Conservation (phyloP, 2,329 filamentous ascomycete genomes). For the Diplodia mutila region DNA sequence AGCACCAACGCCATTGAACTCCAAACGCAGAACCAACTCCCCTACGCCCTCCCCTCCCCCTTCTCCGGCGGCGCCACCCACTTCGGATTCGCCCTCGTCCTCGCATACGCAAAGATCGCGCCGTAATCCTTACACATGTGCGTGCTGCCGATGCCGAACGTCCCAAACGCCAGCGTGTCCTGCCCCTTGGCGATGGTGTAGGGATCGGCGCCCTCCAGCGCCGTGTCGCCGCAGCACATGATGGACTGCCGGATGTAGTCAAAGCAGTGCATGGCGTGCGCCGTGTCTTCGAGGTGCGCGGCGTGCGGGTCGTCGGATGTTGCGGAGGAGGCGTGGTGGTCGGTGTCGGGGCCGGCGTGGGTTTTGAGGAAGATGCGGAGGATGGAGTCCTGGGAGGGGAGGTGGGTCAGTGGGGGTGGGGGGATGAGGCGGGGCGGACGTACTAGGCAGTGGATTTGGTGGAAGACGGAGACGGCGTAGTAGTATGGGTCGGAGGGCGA, state of each 20-base stretch:
- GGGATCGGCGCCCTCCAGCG: slow-evolving; percentile 33
- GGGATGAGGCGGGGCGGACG: neutral
- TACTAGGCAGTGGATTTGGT: slow-evolving; percentile 34
- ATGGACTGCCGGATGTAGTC: slow-evolving; percentile 43
- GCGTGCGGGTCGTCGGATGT: too few species aligned
- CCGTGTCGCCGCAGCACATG: slow-evolving; percentile 39
- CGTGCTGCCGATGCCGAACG: neutral
- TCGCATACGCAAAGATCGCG: neutral
- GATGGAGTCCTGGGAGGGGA: neutral
- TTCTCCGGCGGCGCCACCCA: neutral
- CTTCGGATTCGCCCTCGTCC: neutral
- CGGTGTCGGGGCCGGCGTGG: neutral
- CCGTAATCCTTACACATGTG: neutral
- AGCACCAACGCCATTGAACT: too few species aligned
- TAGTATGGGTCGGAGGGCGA: neutral
- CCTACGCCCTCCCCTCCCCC: too few species aligned
- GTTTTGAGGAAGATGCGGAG: neutral
- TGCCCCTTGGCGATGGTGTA: neutral
- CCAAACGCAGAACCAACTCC: too few species aligned
- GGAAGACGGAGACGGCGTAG: slow-evolving; percentile 36
- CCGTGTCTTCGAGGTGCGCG: neutral
- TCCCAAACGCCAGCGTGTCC: neutral
- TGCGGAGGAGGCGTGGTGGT: neutral
- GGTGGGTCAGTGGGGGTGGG: neutral
- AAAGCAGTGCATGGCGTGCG: slow-evolving; percentile 43